Percentiles rank a stretch among this genome's conserved stretches.
phyloP scores from a whole-genome alignment of 148 eudicot species.

The Polygonum maritimum region DNA sequence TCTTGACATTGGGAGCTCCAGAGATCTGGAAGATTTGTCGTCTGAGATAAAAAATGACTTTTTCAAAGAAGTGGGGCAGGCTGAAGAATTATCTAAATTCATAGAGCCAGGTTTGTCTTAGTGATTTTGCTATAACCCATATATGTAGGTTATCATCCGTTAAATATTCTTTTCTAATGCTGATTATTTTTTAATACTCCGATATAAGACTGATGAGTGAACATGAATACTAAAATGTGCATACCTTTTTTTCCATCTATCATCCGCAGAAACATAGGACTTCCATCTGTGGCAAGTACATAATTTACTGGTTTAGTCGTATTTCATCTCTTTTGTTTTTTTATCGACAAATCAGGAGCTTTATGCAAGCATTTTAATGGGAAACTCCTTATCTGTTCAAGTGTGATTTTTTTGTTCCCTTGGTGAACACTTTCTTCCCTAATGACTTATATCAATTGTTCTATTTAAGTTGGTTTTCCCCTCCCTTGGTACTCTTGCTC shows the following conservation, averaged over 20 bases:
- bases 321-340: not conserved
- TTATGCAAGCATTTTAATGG: not conserved
- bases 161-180: not conserved
- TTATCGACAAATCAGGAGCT: not conserved
- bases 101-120: conserved; percentile 58
- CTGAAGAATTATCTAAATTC: conserved; percentile 67
- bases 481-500: not conserved
- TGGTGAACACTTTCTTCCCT: not conserved
- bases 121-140: not conserved
- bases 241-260: not conserved
- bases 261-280: not conserved
- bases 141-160: conserved; percentile 5
- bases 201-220: not conserved
- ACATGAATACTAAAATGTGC: not conserved
- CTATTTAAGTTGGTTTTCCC: not conserved
- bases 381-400: not conserved
- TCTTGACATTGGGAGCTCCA: conserved; percentile 26
- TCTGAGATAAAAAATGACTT: conserved; percentile 60
- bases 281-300: not conserved
- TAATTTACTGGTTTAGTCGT: not conserved
- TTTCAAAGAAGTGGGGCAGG: conserved; percentile 67
- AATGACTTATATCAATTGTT: not conserved
- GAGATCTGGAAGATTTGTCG: conserved; percentile 44
- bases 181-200: not conserved
- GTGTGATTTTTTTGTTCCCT: not conserved